Base-by-base conservation (phyloP, 805 yeast species). In the Jamesozyma hellenica region DNA sequence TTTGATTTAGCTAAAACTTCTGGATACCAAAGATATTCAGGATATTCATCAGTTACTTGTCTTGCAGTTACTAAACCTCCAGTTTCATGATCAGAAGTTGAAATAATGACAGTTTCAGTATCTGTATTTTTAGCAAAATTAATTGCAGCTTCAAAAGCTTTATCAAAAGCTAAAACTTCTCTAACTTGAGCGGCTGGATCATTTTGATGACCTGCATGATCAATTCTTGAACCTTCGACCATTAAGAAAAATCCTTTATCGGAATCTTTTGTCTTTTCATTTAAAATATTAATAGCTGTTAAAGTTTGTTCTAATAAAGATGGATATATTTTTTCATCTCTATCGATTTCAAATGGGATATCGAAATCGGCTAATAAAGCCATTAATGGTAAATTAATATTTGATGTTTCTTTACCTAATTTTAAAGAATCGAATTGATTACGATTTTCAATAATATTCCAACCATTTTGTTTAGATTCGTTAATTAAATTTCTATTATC, bases 131-230 rank as follows among this genome's bases (percentile, higher is more conserved):
- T 77, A 29, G 81, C 83, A 57, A 76, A 86, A 32, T 82, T 75
- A 39, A 75, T 61, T 2, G 80, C 95, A 10, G 84, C 82, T 44
- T 72, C 61, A 63, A 83, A 85, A 3, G 95, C 87, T 43, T 75
- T 76, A 58, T 84, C 94, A 59, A 77, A 88, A 2, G 94, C 95
- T 50, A 87, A 65, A 4, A 85, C 90, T 62, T 88, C 96, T 53
- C 87, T 72, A 5, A 84, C 95, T 64, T 87, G 95, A 8, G 95
- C 95, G 6, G 90, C 90, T 10, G 96, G 90, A 58, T 88, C 96
- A 55, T 88, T 87, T 51, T 74, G 79, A 63, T 88, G 96, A 33
- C 96, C 96, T 5, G 95, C 95, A 56, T 87, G 96, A 63, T 88
- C 96, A 52, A 88, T 87, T 60, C 96, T 73, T 5, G 95, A 83